These are phyloP conservation scores for Mariannaea sp. DNA, from an alignment of 2,329 filamentous ascomycete species.

Conservation along the genomic window DNA sequence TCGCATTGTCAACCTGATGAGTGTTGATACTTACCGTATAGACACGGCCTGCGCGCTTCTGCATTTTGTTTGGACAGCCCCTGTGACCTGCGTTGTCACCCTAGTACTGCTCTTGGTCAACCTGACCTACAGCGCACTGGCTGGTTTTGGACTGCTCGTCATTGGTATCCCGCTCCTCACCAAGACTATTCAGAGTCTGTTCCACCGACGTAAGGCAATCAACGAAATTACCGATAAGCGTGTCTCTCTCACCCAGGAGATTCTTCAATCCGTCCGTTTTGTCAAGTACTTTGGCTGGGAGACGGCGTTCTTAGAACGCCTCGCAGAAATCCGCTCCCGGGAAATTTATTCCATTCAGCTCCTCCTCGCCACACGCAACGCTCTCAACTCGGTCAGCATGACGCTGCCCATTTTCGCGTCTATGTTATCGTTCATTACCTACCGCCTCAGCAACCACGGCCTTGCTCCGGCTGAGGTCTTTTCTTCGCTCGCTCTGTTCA, in stretches of 20 bases:
- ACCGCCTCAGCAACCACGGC: slow-evolving; percentile 60
- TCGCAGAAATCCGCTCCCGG: background rate
- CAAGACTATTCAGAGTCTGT: background rate
- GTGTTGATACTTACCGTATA: slow-evolving; percentile 11
- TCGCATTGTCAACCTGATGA: slow-evolving; percentile 12
- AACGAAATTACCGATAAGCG: slow-evolving; percentile 8
- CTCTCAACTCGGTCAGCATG: slow-evolving; percentile 3
- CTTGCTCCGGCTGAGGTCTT: slow-evolving; percentile 82
- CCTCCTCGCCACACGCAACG: slow-evolving; percentile 3
- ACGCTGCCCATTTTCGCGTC: slow-evolving; percentile 8
- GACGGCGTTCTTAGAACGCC: background rate
- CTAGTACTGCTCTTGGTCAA: slow-evolving; percentile 9
- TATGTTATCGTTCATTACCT: slow-evolving; percentile 12
- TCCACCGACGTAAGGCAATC: slow-evolving; percentile 3
- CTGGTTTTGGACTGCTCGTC: slow-evolving; percentile 9
- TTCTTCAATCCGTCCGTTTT: slow-evolving; percentile 2
- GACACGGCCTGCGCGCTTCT: slow-evolving; percentile 10
- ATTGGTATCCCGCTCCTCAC: slow-evolving; percentile 2
- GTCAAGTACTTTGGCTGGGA: slow-evolving; percentile 14
- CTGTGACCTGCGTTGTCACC: slow-evolving; percentile 2
- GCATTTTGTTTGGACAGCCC: slow-evolving; percentile 6
- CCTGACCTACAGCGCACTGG: slow-evolving; percentile 9
- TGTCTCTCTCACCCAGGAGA: slow-evolving; percentile 6
- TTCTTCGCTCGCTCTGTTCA: slow-evolving; percentile 92
- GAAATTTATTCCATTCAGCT: slow-evolving; percentile 6